Evolutionary conservation across 2,329 filamentous ascomycete species (phyloP).

Genomic region (Scorias spongiosa): DNA sequence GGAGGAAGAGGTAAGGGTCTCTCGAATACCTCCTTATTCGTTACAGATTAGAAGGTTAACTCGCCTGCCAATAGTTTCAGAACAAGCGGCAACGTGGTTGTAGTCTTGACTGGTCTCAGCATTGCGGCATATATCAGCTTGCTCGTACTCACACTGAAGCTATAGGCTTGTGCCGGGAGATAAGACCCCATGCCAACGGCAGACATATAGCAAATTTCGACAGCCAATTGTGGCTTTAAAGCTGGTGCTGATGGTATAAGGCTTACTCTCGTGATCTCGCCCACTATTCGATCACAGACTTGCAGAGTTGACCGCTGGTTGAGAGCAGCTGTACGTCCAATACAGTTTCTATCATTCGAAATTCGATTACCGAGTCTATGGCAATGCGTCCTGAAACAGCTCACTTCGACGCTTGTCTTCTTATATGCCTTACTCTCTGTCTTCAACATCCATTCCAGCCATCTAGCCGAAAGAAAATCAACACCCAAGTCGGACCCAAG

Average conservation of each 20-base stretch:
- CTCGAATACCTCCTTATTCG: not conserved
- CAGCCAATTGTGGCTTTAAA: not conserved
- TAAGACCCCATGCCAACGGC: slow-evolving; percentile 1
- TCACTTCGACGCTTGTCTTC: no score
- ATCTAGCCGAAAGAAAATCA: no score
- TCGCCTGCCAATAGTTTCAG: slow-evolving; percentile 32
- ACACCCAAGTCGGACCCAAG: no score
- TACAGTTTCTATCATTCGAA: no score
- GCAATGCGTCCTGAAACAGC: no score
- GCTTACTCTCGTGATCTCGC: not conserved
- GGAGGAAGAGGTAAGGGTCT: slow-evolving; percentile 28
- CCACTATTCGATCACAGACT: not conserved
- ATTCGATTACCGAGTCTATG: no score
- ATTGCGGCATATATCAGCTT: slow-evolving; percentile 46
- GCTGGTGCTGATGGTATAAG: not conserved
- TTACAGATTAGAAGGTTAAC: not conserved
- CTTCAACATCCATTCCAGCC: no score
- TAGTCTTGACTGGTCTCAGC: slow-evolving; percentile 46
- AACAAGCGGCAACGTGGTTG: slow-evolving; percentile 51
- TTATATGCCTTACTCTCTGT: no score
- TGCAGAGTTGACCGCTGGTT: no score
- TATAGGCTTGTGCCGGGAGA: slow-evolving; percentile 18
- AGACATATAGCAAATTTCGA: not conserved
- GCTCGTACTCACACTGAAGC: slow-evolving; percentile 41
- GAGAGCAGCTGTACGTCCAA: no score